Evolutionary conservation across 805 yeast species (phyloP).

Genomic region (Candida chilensis): DNA sequence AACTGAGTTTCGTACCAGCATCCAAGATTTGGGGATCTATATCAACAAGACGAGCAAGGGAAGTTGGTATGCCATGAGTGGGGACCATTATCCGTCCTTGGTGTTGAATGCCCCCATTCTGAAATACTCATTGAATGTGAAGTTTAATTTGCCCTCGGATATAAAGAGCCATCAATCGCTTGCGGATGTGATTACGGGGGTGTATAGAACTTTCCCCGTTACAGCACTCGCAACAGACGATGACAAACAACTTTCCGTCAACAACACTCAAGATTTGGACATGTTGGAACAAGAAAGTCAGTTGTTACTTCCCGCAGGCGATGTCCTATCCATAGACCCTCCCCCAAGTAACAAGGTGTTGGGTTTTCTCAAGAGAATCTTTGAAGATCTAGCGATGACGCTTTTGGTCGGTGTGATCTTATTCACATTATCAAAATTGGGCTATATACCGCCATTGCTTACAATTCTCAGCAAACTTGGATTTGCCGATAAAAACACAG

Average conservation of each 20-base stretch:
- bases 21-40: slow-evolving; percentile 41
- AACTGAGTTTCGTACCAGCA: slow-evolving; percentile 18
- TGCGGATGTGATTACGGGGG: slow-evolving; percentile 37
- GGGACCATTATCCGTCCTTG: slow-evolving; percentile 66
- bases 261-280: not conserved
- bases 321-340: slow-evolving; percentile 7
- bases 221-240: not conserved
- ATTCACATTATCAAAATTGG: slow-evolving; percentile 23
- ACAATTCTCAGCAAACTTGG: slow-evolving; percentile 17
- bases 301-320: slow-evolving; percentile 4
- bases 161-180: slow-evolving; percentile 26
- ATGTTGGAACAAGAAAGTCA: slow-evolving; percentile 1
- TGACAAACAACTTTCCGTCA: slow-evolving; percentile 1
- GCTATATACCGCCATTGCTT: slow-evolving; percentile 21
- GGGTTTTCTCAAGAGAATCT: slow-evolving; percentile 18
- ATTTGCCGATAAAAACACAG: slow-evolving; percentile 16
- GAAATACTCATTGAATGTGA: slow-evolving; percentile 37
- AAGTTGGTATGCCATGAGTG: slow-evolving; percentile 85
- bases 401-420: slow-evolving; percentile 22
- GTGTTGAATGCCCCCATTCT: slow-evolving; percentile 76
- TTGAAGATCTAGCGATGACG: slow-evolving; percentile 44
- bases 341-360: slow-evolving; percentile 2
- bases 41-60: slow-evolving; percentile 55
- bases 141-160: slow-evolving; percentile 30
- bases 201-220: slow-evolving; percentile 18